phyloP scores from a whole-genome alignment of 2,329 filamentous ascomycete genomes.

The Corynespora cassiicola region DNA sequence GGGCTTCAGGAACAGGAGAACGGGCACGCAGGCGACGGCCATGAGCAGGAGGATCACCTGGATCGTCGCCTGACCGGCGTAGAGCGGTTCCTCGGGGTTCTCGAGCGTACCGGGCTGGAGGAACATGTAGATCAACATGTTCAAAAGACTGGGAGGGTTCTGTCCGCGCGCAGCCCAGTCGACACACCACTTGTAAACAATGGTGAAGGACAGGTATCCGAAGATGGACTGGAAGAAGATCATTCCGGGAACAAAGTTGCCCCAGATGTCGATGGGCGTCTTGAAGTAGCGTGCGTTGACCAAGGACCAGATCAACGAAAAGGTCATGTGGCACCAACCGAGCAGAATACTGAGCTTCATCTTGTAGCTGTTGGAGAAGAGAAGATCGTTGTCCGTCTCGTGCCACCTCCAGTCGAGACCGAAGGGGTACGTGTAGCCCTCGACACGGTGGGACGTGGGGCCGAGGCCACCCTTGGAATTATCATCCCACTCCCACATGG shows the following conservation, averaged over 20 bases:
- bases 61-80: constrained; percentile 75
- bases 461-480: constrained; percentile 66
- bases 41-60: constrained; percentile 82
- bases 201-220: constrained; percentile 91
- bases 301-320: constrained; percentile 90
- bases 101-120: constrained; percentile 79
- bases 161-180: constrained; percentile 76
- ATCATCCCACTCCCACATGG: constrained; percentile 87
- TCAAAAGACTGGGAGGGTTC: constrained; percentile 85
- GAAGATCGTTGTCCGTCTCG: constrained; percentile 88
- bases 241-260: constrained; percentile 97
- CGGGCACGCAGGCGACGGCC: constrained; percentile 84
- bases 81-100: constrained; percentile 68
- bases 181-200: constrained; percentile 95
- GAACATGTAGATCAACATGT: constrained; percentile 99
- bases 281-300: constrained; percentile 96
- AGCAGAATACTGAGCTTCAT: constrained; percentile 99
- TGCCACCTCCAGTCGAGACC: constrained; percentile 98
- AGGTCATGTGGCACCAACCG: constrained; percentile 99
- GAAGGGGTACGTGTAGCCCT: constrained; percentile 89
- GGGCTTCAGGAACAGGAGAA: constrained; percentile 93
- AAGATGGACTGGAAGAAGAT: constrained; percentile 99
- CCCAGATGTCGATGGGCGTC: constrained; percentile 93
- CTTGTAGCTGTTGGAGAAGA: constrained; percentile 99
- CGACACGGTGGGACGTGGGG: constrained; percentile 69